A percentile compares a stretch with the other conserved stretches of the same genome.
phyloP scores from a whole-genome alignment of 441 rosid species.

The Erodium texanum region DNA sequence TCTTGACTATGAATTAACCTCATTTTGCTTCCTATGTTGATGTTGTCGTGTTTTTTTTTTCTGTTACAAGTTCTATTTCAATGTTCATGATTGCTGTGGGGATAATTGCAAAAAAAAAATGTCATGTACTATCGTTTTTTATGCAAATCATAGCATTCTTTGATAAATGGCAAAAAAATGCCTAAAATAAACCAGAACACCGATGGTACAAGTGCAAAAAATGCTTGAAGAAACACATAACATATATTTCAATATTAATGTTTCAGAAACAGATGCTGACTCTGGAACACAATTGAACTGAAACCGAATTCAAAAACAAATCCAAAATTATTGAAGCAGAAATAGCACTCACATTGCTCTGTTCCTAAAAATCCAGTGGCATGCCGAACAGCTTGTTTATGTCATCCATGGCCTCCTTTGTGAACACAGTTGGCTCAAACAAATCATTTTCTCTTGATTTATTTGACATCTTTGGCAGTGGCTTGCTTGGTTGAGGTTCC shows the following conservation, averaged over 20 bases:
- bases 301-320: slow-evolving; percentile 10
- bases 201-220: slow-evolving; percentile 6
- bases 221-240: slow-evolving; percentile 4
- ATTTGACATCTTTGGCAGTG: slow-evolving; percentile 24
- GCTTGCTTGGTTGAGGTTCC: slow-evolving; percentile 27
- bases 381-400: slow-evolving; percentile 70
- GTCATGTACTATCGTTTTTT: too few relatives aligned
- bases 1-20: neutral
- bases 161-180: too few relatives aligned
- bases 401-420: slow-evolving; percentile 82
- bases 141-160: too few relatives aligned
- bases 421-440: slow-evolving; percentile 69
- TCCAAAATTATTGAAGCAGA: neutral
- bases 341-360: slow-evolving; percentile 6
- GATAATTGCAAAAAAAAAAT: too few relatives aligned
- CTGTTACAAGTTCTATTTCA: slow-evolving; percentile 6
- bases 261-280: neutral
- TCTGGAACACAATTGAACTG: neutral
- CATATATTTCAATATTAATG: neutral
- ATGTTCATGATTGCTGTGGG: neutral
- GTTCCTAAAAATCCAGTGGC: slow-evolving; percentile 56
- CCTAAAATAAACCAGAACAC: neutral
- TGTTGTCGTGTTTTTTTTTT: slow-evolving; percentile 5
- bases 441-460: slow-evolving; percentile 36
- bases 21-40: slow-evolving; percentile 8